Evolutionary conservation across 805 yeast species (phyloP).

Genomic region (Lipomyces mesembrius): DNA sequence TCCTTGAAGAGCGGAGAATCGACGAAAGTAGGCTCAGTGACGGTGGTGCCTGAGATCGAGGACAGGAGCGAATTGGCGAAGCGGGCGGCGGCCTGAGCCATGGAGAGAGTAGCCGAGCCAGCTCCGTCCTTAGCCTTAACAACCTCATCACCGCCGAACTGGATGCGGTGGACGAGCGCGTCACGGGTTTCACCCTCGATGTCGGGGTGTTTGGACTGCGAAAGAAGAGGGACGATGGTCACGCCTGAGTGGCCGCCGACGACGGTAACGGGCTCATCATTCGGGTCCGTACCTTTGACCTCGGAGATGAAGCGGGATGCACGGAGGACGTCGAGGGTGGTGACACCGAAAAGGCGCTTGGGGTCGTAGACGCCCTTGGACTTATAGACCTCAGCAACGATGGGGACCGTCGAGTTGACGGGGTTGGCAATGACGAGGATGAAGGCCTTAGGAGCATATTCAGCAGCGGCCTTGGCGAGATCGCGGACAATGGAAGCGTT

Average conservation of each 20-base stretch:
- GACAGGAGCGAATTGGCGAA: conserved; percentile 62
- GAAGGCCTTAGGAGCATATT: conserved; percentile 81
- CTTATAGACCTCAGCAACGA: conserved; percentile 90
- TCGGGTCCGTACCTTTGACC: conserved; percentile 73
- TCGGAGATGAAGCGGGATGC: conserved; percentile 82
- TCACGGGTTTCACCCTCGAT: conserved; percentile 67
- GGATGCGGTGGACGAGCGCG: conserved; percentile 80
- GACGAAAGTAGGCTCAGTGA: conserved; percentile 61
- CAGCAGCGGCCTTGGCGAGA: conserved; percentile 84
- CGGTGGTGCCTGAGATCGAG: conserved; percentile 52
- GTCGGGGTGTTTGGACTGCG: conserved; percentile 71
- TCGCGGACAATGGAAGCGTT: conserved; percentile 95
- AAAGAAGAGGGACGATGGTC: conserved; percentile 90
- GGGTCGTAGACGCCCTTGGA: conserved; percentile 87
- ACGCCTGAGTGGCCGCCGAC: conserved; percentile 98
- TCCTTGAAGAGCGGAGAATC: conserved; percentile 76
- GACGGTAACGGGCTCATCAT: conserved; percentile 76
- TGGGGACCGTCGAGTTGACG: conserved; percentile 96
- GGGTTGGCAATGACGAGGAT: conserved; percentile 88
- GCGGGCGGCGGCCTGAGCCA: conserved; percentile 72
- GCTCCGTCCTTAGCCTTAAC: conserved; percentile 93
- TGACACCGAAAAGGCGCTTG: conserved; percentile 91
- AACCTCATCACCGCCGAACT: conserved; percentile 96
- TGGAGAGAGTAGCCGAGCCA: conserved; percentile 90
- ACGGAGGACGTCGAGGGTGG: conserved; percentile 90